A percentile compares a stretch with the other conserved stretches of the same genome.
Evolutionary conservation across 2,329 filamentous ascomycete species (phyloP).

Genomic region (Ascochyta lentis): DNA sequence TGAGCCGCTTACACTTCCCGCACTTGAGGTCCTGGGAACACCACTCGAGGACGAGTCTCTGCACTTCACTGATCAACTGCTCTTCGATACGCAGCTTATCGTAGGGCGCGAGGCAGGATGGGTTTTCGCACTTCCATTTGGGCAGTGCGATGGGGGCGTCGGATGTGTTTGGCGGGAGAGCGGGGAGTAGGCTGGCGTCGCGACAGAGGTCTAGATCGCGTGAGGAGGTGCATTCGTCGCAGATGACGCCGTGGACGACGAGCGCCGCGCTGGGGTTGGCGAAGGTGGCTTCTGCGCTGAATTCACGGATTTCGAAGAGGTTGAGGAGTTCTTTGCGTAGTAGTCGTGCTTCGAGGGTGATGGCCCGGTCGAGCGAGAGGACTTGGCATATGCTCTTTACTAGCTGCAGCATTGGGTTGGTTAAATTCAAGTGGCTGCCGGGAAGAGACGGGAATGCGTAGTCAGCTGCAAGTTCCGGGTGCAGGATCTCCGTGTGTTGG

Average conservation of each 20-base stretch:
- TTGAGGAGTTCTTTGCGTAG: constrained; percentile 87
- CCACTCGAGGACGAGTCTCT: constrained; percentile 80
- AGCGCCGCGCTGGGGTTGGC: constrained; percentile 82
- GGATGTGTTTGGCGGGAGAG: constrained; percentile 28
- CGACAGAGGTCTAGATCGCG: constrained; percentile 92
- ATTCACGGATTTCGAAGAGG: constrained; percentile 94
- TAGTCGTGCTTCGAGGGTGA: constrained; percentile 84
- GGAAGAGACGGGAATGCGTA: constrained; percentile 85
- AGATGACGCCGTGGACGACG: constrained; percentile 77
- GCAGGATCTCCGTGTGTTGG: constrained; percentile 86
- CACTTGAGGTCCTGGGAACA: constrained; percentile 90
- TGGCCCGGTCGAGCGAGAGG: constrained; percentile 86
- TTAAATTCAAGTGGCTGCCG: constrained; percentile 67
- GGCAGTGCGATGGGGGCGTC: constrained; percentile 58
- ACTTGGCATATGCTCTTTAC: constrained; percentile 95
- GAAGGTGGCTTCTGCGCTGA: constrained; percentile 86
- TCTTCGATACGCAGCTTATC: constrained; percentile 86
- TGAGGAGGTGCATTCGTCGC: constrained; percentile 87
- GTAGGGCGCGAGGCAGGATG: constrained; percentile 71
- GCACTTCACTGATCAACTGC: constrained; percentile 75
- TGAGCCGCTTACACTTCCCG: constrained; percentile 68
- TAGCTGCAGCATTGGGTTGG: constrained; percentile 83
- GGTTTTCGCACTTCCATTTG: constrained; percentile 74
- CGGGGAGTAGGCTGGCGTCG: constrained; percentile 79
- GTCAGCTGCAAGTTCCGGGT: constrained; percentile 85